phyloP scores from a whole-genome alignment of 73 alveolate genomes.

The Blepharisma stoltei region DNA sequence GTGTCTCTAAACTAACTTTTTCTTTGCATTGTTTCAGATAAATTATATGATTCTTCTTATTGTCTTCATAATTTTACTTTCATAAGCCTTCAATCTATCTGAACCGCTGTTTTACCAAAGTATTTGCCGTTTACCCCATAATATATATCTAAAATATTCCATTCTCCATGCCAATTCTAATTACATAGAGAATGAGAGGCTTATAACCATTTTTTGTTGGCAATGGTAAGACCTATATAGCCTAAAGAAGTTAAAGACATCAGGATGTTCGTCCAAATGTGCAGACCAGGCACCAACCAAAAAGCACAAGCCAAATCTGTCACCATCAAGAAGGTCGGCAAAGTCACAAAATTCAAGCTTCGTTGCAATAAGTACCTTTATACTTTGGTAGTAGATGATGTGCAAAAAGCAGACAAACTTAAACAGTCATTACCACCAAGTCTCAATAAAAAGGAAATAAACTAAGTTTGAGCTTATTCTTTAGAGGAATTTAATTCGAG shows the following conservation, averaged over 20 bases:
- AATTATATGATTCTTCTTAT: too few species aligned
- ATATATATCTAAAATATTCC: too few species aligned
- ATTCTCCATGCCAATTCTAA: too few species aligned
- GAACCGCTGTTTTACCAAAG: too few species aligned
- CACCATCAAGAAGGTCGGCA: slow-evolving; percentile 34
- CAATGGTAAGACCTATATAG: slow-evolving; percentile 27
- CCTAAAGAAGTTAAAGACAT: slow-evolving; percentile 23
- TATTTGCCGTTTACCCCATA: too few species aligned
- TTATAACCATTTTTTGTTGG: too few species aligned
- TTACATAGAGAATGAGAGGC: too few species aligned
- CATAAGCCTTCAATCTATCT: too few species aligned
- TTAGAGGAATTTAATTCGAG: too few species aligned
- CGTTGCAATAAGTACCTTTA: slow-evolving; percentile 46
- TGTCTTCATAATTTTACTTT: too few species aligned
- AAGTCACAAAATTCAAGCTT: slow-evolving; percentile 55
- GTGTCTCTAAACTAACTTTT: too few species aligned
- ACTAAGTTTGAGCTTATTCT: neutral
- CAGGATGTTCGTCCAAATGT: slow-evolving; percentile 27
- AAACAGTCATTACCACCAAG: slow-evolving; percentile 57
- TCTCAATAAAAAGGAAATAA: slow-evolving; percentile 16
- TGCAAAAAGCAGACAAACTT: slow-evolving; percentile 53
- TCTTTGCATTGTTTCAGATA: too few species aligned
- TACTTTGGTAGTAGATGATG: slow-evolving; percentile 61
- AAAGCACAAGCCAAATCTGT: slow-evolving; percentile 19
- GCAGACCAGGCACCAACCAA: slow-evolving; percentile 31